These are phyloP conservation scores for Pyracantha coccinea DNA, from an alignment of 331 rosid species.

Conservation along the genomic window DNA sequence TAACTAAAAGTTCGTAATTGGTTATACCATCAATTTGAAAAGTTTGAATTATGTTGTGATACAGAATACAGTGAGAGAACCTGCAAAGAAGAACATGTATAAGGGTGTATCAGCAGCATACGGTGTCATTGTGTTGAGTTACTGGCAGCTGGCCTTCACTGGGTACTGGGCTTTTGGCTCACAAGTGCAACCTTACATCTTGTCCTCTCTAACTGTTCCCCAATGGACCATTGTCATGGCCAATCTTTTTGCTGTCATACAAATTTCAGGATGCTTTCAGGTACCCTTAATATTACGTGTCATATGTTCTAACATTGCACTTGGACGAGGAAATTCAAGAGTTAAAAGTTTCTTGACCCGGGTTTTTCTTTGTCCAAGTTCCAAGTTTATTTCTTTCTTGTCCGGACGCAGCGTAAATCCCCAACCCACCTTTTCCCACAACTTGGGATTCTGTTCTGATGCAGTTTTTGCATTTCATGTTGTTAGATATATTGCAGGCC, in stretches of 20 bases:
- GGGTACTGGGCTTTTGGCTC: conserved; percentile 86
- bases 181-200: conserved; percentile 52
- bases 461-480: neutral
- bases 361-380: neutral
- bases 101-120: conserved; percentile 67
- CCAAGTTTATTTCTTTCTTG: neutral
- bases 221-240: conserved; percentile 74
- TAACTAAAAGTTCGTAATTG: no score
- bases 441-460: neutral
- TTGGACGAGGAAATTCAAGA: neutral
- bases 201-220: conserved; percentile 47
- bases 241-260: conserved; percentile 67
- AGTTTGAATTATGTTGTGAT: neutral
- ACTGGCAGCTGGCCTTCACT: conserved; percentile 55
- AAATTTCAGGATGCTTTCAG: conserved; percentile 78
- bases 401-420: no score
- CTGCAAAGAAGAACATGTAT: conserved; percentile 60
- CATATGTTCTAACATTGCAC: no score
- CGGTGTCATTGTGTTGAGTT: conserved; percentile 43
- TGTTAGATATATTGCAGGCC: conserved; percentile 73
- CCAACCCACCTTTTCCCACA: neutral
- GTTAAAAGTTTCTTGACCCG: neutral
- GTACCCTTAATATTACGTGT: conserved; percentile 9
- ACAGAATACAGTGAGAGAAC: conserved; percentile 64
- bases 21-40: neutral